These are phyloP conservation scores for Rugonectria rugulosa DNA, from an alignment of 2,329 filamentous ascomycete genomes.

Conservation along the genomic window DNA sequence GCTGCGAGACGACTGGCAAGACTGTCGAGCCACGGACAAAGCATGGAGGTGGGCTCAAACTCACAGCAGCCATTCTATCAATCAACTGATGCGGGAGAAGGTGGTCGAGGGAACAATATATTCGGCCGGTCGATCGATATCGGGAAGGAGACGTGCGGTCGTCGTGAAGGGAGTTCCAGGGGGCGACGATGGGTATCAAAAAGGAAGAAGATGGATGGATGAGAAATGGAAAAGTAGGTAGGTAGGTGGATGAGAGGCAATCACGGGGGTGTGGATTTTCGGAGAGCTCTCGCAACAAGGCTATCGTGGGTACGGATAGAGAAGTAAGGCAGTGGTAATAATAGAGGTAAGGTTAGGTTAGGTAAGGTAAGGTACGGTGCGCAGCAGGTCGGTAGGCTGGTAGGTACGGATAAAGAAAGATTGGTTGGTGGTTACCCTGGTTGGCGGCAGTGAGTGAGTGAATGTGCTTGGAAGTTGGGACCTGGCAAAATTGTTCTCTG, in stretches of 20 bases:
- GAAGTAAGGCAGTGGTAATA: too few relatives aligned
- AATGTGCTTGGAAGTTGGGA: slow-evolving; percentile 10
- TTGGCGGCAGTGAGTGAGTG: background rate
- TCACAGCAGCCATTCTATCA: slow-evolving; percentile 55
- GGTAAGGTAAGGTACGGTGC: background rate
- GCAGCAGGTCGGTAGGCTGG: background rate
- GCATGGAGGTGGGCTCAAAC: slow-evolving; percentile 37
- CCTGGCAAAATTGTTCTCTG: slow-evolving; percentile 46
- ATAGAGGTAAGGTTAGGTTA: background rate
- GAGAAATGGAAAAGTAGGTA: slow-evolving; percentile 36
- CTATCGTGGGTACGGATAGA: slow-evolving; percentile 22
- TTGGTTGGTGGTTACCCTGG: background rate
- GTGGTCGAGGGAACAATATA: slow-evolving; percentile 34
- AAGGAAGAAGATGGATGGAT: slow-evolving; percentile 40
- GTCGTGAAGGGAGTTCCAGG: slow-evolving; percentile 31
- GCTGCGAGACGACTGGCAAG: slow-evolving; percentile 10
- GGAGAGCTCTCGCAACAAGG: slow-evolving; percentile 42
- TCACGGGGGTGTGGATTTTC: slow-evolving; percentile 44
- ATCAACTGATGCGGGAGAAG: slow-evolving; percentile 39
- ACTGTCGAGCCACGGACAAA: background rate
- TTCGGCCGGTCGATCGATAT: slow-evolving; percentile 31
- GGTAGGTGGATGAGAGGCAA: slow-evolving; percentile 39
- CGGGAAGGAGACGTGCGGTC: slow-evolving; percentile 20
- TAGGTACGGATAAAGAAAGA: background rate
- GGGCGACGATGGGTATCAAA: slow-evolving; percentile 44